phyloP scores from a whole-genome alignment of 805 yeast species.

The Schwanniomyces pseudopolymorphus region DNA sequence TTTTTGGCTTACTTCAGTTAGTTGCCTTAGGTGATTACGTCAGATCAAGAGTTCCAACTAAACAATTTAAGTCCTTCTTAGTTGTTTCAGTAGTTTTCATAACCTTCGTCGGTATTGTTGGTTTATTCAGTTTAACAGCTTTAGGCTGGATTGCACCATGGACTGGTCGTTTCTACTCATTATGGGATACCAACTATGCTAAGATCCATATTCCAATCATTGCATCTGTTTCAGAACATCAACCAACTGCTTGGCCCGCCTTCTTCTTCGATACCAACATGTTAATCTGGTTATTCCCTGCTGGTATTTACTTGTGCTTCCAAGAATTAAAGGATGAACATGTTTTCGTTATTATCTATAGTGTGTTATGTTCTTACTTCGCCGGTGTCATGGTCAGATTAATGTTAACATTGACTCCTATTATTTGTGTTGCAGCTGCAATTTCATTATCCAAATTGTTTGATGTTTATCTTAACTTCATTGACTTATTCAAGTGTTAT shows the following conservation, averaged over 20 bases:
- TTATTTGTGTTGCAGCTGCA: slow-evolving; percentile 91
- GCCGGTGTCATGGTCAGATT: slow-evolving; percentile 99
- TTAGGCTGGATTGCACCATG: slow-evolving; percentile 97
- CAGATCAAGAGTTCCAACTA: slow-evolving; percentile 66
- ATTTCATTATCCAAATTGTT: slow-evolving; percentile 82
- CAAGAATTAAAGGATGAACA: slow-evolving; percentile 90
- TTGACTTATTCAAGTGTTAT: slow-evolving; percentile 29
- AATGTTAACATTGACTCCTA: slow-evolving; percentile 95
- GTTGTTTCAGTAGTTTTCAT: slow-evolving; percentile 57
- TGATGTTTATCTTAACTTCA: slow-evolving; percentile 75
- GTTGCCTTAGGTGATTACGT: slow-evolving; percentile 84
- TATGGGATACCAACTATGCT: slow-evolving; percentile 98
- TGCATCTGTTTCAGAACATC: slow-evolving; percentile 98
- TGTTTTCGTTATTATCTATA: slow-evolving; percentile 85
- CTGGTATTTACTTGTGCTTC: slow-evolving; percentile 88
- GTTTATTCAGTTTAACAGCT: slow-evolving; percentile 76
- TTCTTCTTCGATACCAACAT: slow-evolving; percentile 92
- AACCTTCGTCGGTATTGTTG: slow-evolving; percentile 63
- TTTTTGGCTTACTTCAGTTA: slow-evolving; percentile 90
- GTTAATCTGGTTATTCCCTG: slow-evolving; percentile 98
- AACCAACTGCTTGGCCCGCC: slow-evolving; percentile 99
- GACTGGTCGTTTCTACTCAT: slow-evolving; percentile 98
- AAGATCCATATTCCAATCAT: slow-evolving; percentile 97
- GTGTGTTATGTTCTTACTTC: slow-evolving; percentile 92
- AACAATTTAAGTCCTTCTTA: slow-evolving; percentile 71